Percentiles rank a stretch among this genome's conserved stretches.
Evolutionary conservation across 495 filamentous ascomycete genomes (phyloP).

Genomic region (Talaromyces borbonicus): DNA sequence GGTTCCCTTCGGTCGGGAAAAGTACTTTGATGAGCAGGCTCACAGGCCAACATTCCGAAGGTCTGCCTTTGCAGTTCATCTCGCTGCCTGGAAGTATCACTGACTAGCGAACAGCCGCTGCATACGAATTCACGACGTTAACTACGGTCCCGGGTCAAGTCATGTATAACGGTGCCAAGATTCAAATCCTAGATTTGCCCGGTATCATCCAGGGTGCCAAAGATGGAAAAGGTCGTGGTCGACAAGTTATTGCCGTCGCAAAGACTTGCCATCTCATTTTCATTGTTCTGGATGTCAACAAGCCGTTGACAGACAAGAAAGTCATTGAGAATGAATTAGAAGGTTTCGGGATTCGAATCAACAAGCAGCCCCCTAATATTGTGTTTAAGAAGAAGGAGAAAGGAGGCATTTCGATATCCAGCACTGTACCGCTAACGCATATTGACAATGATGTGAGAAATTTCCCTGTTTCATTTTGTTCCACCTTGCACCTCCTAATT

Average conservation of each 20-base stretch:
- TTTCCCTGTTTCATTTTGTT: background rate
- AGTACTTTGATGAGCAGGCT: constrained; percentile 91
- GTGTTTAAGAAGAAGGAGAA: constrained; percentile 99
- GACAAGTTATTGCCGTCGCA: constrained; percentile 96
- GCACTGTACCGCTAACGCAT: constrained; percentile 82
- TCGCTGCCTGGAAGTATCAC: constrained; percentile 2
- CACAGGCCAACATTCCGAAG: constrained; percentile 94
- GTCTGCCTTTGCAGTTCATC: constrained; percentile 20
- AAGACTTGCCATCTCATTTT: constrained; percentile 99
- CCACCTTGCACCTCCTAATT: too few species aligned
- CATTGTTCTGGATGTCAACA: constrained; percentile 97
- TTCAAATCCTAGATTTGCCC: constrained; percentile 97
- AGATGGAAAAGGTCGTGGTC: constrained; percentile 94
- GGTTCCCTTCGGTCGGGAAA: constrained; percentile 96
- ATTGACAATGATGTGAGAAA: constrained; percentile 69
- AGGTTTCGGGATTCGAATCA: constrained; percentile 95
- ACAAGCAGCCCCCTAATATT: constrained; percentile 95
- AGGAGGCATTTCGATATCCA: constrained; percentile 89
- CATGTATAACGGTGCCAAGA: constrained; percentile 90
- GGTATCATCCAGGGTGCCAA: constrained; percentile 99
- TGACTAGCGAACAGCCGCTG: constrained; percentile 50
- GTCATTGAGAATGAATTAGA: constrained; percentile 96
- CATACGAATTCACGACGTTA: constrained; percentile 97
- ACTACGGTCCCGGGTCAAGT: constrained; percentile 97
- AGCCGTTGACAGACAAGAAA: constrained; percentile 92